Base-by-base conservation (phyloP, 2,329 filamentous ascomycete genomes). In the Conoideocrella luteorostrata region DNA sequence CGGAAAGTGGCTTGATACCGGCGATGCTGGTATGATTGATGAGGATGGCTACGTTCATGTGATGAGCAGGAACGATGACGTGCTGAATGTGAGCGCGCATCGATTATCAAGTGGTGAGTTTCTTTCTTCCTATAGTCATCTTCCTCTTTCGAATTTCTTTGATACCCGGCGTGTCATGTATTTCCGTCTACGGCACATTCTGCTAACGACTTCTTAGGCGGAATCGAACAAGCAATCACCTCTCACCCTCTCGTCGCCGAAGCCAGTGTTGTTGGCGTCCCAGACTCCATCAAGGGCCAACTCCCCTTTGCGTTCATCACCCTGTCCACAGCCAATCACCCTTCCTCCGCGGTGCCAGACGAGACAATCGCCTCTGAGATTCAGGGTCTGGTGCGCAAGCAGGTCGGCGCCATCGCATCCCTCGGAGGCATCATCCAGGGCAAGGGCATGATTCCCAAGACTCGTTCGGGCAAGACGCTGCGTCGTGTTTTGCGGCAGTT, bases 61-160 rank as follows among this genome's bases (percentile, higher is more conserved):
- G 52, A 81, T 82, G 78, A 75, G 75, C 32, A 67, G 79, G 32
- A 74, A 70, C 24, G 90, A 96, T 66, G 90, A 96, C 62, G 84
- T 96, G 47, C 89, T 96, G 58, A 96, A 96, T 58, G 90, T 95
- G n/a, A 90, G 89, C 32, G 89, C 90, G 5, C 90, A 96, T 67
- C 79, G 90, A 12, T 82, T 96, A 48, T 91, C 86, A 50, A 95
- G 89, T 10, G 88, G 86, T 86, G 70, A 55, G 73, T 62, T 20
- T 3, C 33, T 10, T 15, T 38, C 18, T 12, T 10, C 17, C 7
- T 22, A 6, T 22, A 11, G 12, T 22, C 34, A 20, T 36, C 20
- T 36, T 17, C 18, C 9, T 17, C 5, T 36, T n/a, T n/a, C n/a
- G n/a, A 22, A 11, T 36, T 36, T 26, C 26, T 15, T 26, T 15